These are phyloP conservation scores for Purpureocillium lavendulum DNA, from an alignment of 2,329 filamentous ascomycete genomes.

Conservation along the genomic window DNA sequence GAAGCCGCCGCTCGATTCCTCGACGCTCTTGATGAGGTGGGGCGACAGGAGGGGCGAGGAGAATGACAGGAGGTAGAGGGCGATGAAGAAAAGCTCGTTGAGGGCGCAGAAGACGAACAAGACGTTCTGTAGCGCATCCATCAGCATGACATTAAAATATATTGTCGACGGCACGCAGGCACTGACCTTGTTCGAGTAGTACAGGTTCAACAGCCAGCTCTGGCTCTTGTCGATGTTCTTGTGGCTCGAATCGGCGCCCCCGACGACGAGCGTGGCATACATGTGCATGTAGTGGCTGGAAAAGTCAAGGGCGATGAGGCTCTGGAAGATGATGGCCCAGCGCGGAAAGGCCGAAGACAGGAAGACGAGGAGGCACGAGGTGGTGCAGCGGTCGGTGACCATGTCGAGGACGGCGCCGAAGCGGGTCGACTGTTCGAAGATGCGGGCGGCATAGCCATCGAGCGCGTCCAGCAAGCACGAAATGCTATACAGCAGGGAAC, in stretches of 20 bases:
- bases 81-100: slow-evolving; percentile 98
- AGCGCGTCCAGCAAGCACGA: slow-evolving; percentile 93
- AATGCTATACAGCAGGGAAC: slow-evolving; percentile 82
- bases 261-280: slow-evolving; percentile 90
- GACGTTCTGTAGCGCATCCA: slow-evolving; percentile 54
- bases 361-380: slow-evolving; percentile 89
- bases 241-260: slow-evolving; percentile 71
- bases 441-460: slow-evolving; percentile 77
- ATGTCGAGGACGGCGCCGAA: slow-evolving; percentile 98
- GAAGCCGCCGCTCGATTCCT: slow-evolving; percentile 40
- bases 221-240: slow-evolving; percentile 87
- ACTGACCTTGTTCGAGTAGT: slow-evolving; percentile 93
- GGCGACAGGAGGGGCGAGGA: slow-evolving; percentile 84
- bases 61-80: slow-evolving; percentile 94
- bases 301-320: slow-evolving; percentile 83
- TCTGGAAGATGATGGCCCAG: slow-evolving; percentile 91
- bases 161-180: too few relatives aligned
- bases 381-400: slow-evolving; percentile 98
- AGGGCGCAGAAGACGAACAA: slow-evolving; percentile 83
- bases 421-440: slow-evolving; percentile 82
- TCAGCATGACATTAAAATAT: too few relatives aligned
- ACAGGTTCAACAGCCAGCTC: slow-evolving; percentile 85
- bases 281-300: slow-evolving; percentile 99
- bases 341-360: slow-evolving; percentile 88
- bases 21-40: slow-evolving; percentile 61